Conservation (phyloP, 257 asterid species). For the Solanum acaule region DNA sequence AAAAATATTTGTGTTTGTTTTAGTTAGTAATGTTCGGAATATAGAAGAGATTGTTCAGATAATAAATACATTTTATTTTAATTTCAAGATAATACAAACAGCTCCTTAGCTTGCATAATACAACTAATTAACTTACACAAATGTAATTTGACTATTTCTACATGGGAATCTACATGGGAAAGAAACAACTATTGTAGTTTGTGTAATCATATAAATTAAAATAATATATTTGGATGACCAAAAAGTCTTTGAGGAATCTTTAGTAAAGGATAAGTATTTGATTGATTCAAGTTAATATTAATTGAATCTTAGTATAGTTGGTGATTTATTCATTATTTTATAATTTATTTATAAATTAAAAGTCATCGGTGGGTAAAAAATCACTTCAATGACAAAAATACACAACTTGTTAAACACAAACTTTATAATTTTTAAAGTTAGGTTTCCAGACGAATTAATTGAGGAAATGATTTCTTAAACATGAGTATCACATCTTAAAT, state of each 20-base stretch:
- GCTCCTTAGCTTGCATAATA: background rate
- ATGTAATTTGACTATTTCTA: background rate
- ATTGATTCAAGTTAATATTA: too few species aligned
- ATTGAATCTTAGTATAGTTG: background rate
- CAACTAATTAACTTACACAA: background rate
- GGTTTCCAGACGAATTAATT: background rate
- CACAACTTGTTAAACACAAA: background rate
- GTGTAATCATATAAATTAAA: background rate
- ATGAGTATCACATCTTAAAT: background rate
- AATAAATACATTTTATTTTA: background rate
- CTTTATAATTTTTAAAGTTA: background rate
- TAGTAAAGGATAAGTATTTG: background rate
- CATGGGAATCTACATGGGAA: background rate
- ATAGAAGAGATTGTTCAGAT: background rate
- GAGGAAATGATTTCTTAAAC: background rate
- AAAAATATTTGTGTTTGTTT: background rate
- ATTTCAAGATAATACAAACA: background rate
- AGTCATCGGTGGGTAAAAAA: too few species aligned
- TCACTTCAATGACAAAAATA: background rate
- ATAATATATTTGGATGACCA: background rate
- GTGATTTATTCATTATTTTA: background rate
- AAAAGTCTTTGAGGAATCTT: background rate
- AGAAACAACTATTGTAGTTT: background rate
- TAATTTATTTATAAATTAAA: too few species aligned
- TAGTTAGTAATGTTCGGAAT: fast-evolving